Evolutionary conservation across 352 stramenopile genomes (phyloP).

Genomic region (Phytophthora rubi): DNA sequence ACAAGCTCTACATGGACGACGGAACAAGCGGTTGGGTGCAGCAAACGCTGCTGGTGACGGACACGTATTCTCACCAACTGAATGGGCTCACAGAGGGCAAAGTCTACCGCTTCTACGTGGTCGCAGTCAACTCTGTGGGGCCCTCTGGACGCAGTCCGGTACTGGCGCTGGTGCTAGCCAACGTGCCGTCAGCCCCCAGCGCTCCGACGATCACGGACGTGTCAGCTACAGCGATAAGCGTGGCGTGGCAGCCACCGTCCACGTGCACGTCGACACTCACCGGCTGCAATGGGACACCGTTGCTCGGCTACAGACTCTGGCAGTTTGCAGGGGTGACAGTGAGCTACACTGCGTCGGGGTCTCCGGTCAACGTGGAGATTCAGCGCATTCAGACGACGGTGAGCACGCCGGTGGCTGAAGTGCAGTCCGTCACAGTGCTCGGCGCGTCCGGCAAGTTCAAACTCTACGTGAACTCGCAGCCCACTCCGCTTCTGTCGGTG

Average conservation of each 20-base stretch:
- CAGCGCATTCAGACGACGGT: conserved; percentile 91
- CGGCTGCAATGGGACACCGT: conserved; percentile 74
- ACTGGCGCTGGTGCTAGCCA: conserved; percentile 91
- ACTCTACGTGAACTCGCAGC: conserved; percentile 72
- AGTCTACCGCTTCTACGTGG: conserved; percentile 94
- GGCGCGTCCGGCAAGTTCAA: conserved; percentile 73
- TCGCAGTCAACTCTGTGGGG: conserved; percentile 86
- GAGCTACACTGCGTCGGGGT: conserved; percentile 78
- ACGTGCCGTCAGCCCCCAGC: conserved; percentile 58
- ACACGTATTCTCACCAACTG: conserved; percentile 57
- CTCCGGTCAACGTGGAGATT: conserved; percentile 84
- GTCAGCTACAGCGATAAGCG: conserved; percentile 58
- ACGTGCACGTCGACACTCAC: conserved; percentile 77
- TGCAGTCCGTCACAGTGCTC: conserved; percentile 76
- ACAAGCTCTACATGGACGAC: conserved; percentile 93
- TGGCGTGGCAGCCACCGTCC: conserved; percentile 71
- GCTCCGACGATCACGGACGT: conserved; percentile 72
- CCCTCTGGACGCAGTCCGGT: conserved; percentile 82
- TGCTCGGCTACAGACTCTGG: conserved; percentile 95
- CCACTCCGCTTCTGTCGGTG: conserved; percentile 54
- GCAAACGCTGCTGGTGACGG: conserved; percentile 47
- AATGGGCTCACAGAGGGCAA: conserved; percentile 74
- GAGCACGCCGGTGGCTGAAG: conserved; percentile 55
- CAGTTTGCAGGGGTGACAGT: conserved; percentile 86
- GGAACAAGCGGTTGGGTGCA: conserved; percentile 52